Evolutionary conservation across 148 eudicot species (phyloP).

Genomic region (Rhododendron ovatum): DNA sequence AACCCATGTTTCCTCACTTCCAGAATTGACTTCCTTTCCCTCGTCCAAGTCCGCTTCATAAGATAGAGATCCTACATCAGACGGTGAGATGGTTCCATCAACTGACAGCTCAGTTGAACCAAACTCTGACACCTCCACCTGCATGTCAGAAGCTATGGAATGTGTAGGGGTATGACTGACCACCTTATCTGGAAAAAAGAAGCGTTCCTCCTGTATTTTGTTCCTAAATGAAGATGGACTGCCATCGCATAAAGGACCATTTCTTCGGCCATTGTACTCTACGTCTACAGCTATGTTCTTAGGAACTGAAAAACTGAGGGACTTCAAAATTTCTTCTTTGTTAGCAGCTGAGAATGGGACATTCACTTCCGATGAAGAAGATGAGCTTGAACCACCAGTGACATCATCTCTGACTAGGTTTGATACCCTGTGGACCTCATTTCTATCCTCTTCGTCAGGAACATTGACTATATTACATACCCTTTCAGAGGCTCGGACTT

Average conservation of each 20-base stretch:
- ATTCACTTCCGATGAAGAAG: conserved; percentile 49
- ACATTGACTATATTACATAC: conserved; percentile 4
- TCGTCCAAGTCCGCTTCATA: conserved; percentile 44
- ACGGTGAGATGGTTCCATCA: conserved; percentile 37
- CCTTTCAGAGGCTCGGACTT: conserved; percentile 25
- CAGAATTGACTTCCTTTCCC: conserved; percentile 39
- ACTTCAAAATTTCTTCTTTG: conserved; percentile 52
- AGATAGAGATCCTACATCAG: conserved; percentile 41
- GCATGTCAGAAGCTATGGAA: conserved; percentile 88
- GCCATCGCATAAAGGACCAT: conserved; percentile 10
- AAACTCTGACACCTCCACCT: conserved; percentile 76
- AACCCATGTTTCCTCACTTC: conserved; percentile 42
- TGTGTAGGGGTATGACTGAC: conserved; percentile 28
- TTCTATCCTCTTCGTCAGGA: conserved; percentile 18
- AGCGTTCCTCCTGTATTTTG: conserved; percentile 31
- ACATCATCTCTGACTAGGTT: conserved; percentile 17
- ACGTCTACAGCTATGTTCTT: conserved; percentile 15
- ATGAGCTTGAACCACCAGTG: conserved; percentile 32
- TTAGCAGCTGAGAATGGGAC: conserved; percentile 30
- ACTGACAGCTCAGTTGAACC: conserved; percentile 37
- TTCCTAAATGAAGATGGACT: conserved; percentile 22
- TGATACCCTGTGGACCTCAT: conserved; percentile 8
- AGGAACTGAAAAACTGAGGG: conserved; percentile 41
- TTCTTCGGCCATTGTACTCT: conserved; percentile 8
- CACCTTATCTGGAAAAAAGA: conserved; percentile 26